Evolutionary conservation across 1,139 yeast species (phyloP), one percentile per base, ranked within the genome.

Genomic region (Sugiyamaella pinicola): DNA sequence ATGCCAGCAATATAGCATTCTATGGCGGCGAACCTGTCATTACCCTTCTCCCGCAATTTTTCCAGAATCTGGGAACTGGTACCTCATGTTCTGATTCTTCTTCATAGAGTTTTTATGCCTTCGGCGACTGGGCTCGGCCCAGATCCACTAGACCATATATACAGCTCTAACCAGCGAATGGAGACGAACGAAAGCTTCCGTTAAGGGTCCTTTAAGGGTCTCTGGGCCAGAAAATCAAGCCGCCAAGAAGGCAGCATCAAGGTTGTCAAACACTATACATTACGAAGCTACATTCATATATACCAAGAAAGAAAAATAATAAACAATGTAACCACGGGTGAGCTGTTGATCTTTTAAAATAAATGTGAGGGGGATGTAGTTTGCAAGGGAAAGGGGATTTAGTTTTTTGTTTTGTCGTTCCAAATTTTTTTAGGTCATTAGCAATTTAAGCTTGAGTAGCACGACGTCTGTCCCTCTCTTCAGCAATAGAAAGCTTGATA

Each of bases 401-500:
- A 17, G 17, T 37, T 47, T 40, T n/a, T 40, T 28, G n/a, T n/a
- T 46, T 37, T 22, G 34, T 40, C 34, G 41, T 33, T 33, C 29
- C 34, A 21, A 15, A 2, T 26, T 28, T 47, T 40, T 38, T 21
- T 26, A 17, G 49, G 49, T 44, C 49, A 35, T 47, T 31, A 47
- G 45, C 34, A 29, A 19, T 42, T 59, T 74, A 79, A 62, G 71
- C 67, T 60, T 55, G 66, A 56, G 74, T 72, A 56, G 74, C 73
- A 56, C 77, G 74, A 59, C 78, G 77, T 85, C 96, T 87, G 91
- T 93, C 99, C 83, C 99, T 91, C 85, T 93, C 99, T 82, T 93
- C 99, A 74, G 98, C 82, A 76, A 91, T 90, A 72, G 96, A 78
- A 75, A 93, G 86, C 84, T 91, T 93, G 78, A 93, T 87, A 87